Percentiles rank a stretch among this genome's conserved stretches.
Conservation (phyloP, 1,284 basidiomycete genomes). For the Malassezia furfur region DNA sequence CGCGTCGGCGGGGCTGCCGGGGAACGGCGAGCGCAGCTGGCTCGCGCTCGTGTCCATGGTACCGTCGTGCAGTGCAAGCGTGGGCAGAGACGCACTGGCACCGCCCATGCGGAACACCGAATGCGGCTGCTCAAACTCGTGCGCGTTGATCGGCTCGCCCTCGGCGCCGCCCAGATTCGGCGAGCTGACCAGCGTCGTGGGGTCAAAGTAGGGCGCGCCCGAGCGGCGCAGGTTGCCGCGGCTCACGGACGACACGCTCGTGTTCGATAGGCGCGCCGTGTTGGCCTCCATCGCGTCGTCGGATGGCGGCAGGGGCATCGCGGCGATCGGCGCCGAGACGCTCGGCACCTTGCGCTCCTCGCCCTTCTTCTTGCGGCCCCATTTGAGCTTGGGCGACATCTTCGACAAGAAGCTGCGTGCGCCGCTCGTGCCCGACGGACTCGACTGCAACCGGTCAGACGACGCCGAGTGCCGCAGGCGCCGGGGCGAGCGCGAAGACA, state of each 20-base stretch:
- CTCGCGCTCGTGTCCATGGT: background rate
- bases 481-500: slow-evolving; percentile 1
- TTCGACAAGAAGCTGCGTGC: slow-evolving; percentile 8
- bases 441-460: slow-evolving; percentile 2
- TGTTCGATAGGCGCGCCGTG: background rate
- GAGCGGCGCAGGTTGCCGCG: background rate
- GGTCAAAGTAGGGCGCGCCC: background rate
- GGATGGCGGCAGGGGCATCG: background rate
- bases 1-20: background rate
- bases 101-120: background rate
- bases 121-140: background rate
- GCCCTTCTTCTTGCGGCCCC: slow-evolving; percentile 14
- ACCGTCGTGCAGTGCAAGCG: background rate
- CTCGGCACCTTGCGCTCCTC: background rate
- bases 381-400: slow-evolving; percentile 18
- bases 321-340: slow-evolving; percentile 5
- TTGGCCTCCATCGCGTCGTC: background rate
- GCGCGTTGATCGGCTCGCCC: background rate
- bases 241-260: slow-evolving; percentile 1
- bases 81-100: background rate
- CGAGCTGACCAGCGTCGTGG: background rate
- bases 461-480: background rate
- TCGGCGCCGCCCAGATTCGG: background rate
- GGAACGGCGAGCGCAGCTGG: slow-evolving; percentile 1
- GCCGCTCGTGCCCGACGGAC: background rate